phyloP scores from a whole-genome alignment of 2,329 filamentous ascomycete species.

The Sordariomycetes sp. region DNA sequence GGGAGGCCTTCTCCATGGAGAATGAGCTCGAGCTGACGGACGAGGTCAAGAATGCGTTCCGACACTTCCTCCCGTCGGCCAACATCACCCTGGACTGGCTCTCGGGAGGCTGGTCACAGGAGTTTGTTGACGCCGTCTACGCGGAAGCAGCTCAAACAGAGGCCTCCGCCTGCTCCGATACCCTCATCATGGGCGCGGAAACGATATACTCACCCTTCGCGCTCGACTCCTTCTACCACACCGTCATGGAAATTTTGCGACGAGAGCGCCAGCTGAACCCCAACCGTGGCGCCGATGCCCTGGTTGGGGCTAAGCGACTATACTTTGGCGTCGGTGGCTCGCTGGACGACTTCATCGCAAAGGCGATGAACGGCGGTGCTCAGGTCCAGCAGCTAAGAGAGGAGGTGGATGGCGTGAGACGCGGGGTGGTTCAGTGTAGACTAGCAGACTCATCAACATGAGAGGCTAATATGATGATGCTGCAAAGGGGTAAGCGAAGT shows the following conservation, averaged over 20 bases:
- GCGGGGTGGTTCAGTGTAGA: constrained; percentile 37
- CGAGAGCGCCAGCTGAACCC: constrained; percentile 18
- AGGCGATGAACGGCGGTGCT: constrained; percentile 33
- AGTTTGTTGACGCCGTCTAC: constrained; percentile 48
- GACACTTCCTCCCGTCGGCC: constrained; percentile 30
- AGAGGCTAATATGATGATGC: neutral
- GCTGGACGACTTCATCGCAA: constrained; percentile 57
- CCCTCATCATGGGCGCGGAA: constrained; percentile 59
- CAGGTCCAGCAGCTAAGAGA: constrained; percentile 37
- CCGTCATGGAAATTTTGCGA: constrained; percentile 45
- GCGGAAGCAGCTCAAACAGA: neutral
- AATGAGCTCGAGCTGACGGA: constrained; percentile 53
- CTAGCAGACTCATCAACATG: neutral
- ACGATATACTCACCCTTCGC: constrained; percentile 73
- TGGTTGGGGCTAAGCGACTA: constrained; percentile 64
- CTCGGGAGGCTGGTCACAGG: constrained; percentile 61
- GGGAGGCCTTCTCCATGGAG: constrained; percentile 31
- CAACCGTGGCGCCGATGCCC: constrained; percentile 37
- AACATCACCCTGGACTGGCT: constrained; percentile 50
- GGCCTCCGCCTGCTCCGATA: constrained; percentile 12
- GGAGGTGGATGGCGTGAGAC: constrained; percentile 46
- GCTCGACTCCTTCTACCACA: constrained; percentile 53
- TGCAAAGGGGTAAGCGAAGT: neutral
- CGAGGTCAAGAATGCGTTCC: constrained; percentile 44
- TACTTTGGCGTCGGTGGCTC: constrained; percentile 81